Conservation (phyloP, 495 filamentous ascomycete genomes). For the Venustampulla echinocandica region DNA sequence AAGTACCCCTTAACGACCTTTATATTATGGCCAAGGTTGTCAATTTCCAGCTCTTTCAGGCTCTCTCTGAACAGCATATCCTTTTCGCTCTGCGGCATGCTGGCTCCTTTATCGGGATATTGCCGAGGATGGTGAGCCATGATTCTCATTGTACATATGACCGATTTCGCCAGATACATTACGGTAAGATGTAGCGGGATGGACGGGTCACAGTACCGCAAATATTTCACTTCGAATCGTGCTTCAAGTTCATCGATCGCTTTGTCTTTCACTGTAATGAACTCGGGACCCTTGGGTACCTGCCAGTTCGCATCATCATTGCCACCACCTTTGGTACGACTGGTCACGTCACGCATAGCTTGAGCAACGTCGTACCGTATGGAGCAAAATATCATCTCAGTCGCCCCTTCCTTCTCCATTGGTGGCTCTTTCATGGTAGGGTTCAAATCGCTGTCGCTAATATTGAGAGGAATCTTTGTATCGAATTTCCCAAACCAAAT, state of each 20-base stretch:
- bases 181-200: conserved; percentile 54
- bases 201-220: conserved; percentile 48
- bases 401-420: conserved; percentile 37
- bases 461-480: conserved; percentile 35
- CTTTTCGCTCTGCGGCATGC: conserved; percentile 24
- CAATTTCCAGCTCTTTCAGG: conserved; percentile 34
- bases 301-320: conserved; percentile 30
- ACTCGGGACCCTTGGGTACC: conserved; percentile 30
- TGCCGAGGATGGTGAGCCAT: conserved; percentile 34
- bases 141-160: conserved; percentile 35
- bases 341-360: conserved; percentile 33
- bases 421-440: conserved; percentile 33
- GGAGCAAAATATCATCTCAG: conserved; percentile 52
- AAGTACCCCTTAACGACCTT: conserved; percentile 32
- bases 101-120: conserved; percentile 30
- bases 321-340: conserved; percentile 21
- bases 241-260: conserved; percentile 37
- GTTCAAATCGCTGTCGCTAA: conserved; percentile 36
- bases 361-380: conserved; percentile 42
- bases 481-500: conserved; percentile 29
- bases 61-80: conserved; percentile 42
- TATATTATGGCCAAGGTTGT: conserved; percentile 32
- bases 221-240: conserved; percentile 37
- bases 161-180: conserved; percentile 34
- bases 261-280: conserved; percentile 40